Evolutionary conservation across 495 filamentous ascomycete genomes (phyloP), one percentile per base, ranked within the genome.

Genomic region (Pyrenula massariospora): DNA sequence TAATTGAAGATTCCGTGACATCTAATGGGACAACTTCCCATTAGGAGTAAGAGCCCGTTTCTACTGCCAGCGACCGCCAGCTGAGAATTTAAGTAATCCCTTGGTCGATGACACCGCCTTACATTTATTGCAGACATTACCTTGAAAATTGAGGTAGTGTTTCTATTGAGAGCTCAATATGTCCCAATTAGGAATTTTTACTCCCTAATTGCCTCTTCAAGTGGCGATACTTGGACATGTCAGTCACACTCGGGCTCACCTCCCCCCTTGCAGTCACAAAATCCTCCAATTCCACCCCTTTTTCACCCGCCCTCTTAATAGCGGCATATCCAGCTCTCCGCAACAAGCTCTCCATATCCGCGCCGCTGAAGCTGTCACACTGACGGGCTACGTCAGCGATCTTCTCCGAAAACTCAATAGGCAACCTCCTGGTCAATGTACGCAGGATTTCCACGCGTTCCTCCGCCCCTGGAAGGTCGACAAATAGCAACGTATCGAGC

Each of bases 331-430:
- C 90, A 48, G 91, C 91, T 52, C 86, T 82, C 57, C 86, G 78
- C 54, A 91, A 72, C 54, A 96, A 64, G 62, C 84, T 89, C 12
- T 82, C 83, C 57, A 98, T 68, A 73, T 98, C 93, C 0, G 93
- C 93, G 61, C 93, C 93, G 57, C 86, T 91, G 68, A 89, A 96
- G 1, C 88, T 84, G n/a, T 84, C 77, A 65, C 91, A 95, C 3
- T 83, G 83, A 56, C 79, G 76, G 0, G 87, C 92, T 47, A 95
- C 73, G 21, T 68, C 65, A 10, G 67, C 69, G 22, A 77, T 62
- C 12, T 69, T 68, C 1, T 77, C 73, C 21, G 68, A 67, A 54
- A 76, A 74, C 49, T 57, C 63, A 8, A 8, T 8, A 23, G 84
- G 73, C 5, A 84, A 76, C n/a, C 85, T 86, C 52, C 82, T 77